Base-by-base conservation (phyloP, 345 rosid genomes). In the Eucalyptus virginea region DNA sequence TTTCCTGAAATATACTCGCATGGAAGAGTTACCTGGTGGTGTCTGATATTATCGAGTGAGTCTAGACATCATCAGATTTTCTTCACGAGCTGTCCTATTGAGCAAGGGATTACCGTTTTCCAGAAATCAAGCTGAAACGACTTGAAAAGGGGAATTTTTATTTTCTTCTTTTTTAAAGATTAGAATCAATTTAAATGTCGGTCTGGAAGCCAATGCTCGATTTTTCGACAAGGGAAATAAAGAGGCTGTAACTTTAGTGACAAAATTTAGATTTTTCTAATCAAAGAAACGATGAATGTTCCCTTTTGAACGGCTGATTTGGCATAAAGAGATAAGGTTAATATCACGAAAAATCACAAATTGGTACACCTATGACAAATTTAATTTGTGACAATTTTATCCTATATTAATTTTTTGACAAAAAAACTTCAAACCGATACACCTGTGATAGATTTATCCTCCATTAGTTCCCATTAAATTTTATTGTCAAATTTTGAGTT, bases 401-500 rank as follows among this genome's bases (percentile, higher is more conserved):
- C 1, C 0, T 49, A 49, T 0, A 49, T 15, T 49, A 49, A 49
- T 49, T 15, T 49, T 18, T 7, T 3, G 4, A 52, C 2, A 18
- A 7, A 52, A 3, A 52, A 52, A 19, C 11, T 52, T 0, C 1
- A 52, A 52, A 52, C 2, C 4, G 0, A 52, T 52, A 52, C 10
- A 52, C 5, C 0, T 1, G 1, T 52, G 2, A 52, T 0, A 3
- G 0, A 3, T 52, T 52, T 52, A 19, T 52, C 26, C 2, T 52
- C 5, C 0, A 19, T 52, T 52, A 52, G 2, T 52, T 52, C 8
- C 1, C 0, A 0, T 21, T 4, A 52, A 52, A 2, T 19, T 52
- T 52, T 52, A 52, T 52, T 52, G 24, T 8, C 11, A 21, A 52
- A 8, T 52, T 52, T 52, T 52, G 1, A 52, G 2, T 52, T 52